Evolutionary conservation across 2,329 filamentous ascomycete species (phyloP), one percentile per base, ranked within the genome.

Genomic region (Byssoonygena ceratinophila): DNA sequence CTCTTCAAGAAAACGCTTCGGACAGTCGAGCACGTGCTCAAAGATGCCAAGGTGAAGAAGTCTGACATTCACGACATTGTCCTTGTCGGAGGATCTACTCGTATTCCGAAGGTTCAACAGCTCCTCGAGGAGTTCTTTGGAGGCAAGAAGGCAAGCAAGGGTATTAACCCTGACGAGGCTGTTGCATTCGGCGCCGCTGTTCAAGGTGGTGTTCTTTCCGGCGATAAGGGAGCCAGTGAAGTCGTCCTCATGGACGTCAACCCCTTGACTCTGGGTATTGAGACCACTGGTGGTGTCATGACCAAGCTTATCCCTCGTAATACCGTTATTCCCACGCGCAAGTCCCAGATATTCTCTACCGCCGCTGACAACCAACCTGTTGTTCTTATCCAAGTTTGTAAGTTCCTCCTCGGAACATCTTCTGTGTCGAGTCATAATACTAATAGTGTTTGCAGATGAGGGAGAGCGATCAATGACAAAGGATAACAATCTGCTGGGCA

Each of bases 1-100:
- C 84, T 97, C 57, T 97, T 97, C 85, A 95, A 95, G 84, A 94
- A 92, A 82, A 97, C 92, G 54, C 82, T 97, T 61, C 95, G 96
- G 83, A 91, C 92, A 54, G 92, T 97, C 61, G 89, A 97, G 78
- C 90, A 96, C 80, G 92, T 97, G 61, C 81, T 98, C 68, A 94
- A 95, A 79, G 92, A 97, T 64, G 89, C 90, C 71, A 95, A 96
- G 80, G 80, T 96, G 65, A 91, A 91, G 83, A 97, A 96, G 85
- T 76, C 74, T 57, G 90, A 97, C 64, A 81, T 98, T 63, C 83
- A 96, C 66, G 92, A 97, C 70, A 96, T 98, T 62, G 92, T 98
- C 60, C 83, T 97, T 48, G 91, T 97, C 59, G 92, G 92, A 83
- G 92, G 92, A 74, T 97, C 92, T 57, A 97, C 92, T 61, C 91